These are phyloP conservation scores for Asterophora parasitica DNA, from an alignment of 768 basidiomycete genomes.

Conservation along the genomic window DNA sequence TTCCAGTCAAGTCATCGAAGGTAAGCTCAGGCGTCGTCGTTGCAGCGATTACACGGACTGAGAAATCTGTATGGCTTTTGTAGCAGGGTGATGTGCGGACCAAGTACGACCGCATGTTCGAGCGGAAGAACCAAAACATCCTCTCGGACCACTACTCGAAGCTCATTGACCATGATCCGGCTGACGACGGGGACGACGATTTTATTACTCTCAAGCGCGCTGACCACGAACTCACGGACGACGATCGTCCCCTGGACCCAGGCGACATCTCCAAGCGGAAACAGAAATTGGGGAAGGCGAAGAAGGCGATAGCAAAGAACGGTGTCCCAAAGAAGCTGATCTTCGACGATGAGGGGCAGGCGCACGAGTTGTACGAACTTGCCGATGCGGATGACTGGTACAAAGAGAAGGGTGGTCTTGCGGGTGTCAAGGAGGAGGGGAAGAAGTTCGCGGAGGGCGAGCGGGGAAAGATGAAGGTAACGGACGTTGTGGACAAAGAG, in stretches of 20 bases:
- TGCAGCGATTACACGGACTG: background rate
- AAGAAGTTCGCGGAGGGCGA: constrained; percentile 70
- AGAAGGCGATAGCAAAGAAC: constrained; percentile 65
- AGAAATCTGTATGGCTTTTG: background rate
- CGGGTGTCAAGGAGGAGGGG: constrained; percentile 63
- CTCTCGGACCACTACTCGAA: constrained; percentile 87
- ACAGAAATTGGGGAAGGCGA: constrained; percentile 65
- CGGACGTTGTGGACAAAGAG: constrained; percentile 73
- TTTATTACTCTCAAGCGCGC: constrained; percentile 94
- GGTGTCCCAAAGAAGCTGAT: constrained; percentile 68
- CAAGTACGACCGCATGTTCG: constrained; percentile 98
- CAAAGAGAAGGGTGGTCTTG: constrained; percentile 55
- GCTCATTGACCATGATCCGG: constrained; percentile 67
- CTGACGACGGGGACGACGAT: constrained; percentile 55
- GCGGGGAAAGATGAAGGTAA: constrained; percentile 61
- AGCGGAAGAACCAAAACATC: constrained; percentile 90
- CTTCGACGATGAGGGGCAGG: constrained; percentile 84
- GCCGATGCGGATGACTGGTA: constrained; percentile 70
- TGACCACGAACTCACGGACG: constrained; percentile 65
- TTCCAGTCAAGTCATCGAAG: constrained; percentile 30
- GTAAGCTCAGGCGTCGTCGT: constrained; percentile 25
- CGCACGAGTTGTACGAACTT: constrained; percentile 82
- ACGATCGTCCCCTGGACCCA: constrained; percentile 23
- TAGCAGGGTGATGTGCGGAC: constrained; percentile 57
- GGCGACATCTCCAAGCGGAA: constrained; percentile 83